A percentile compares a stretch with the other conserved stretches of the same genome.
phyloP scores from a whole-genome alignment of 805 yeast genomes.

The Wickerhamomyces chambardii region DNA sequence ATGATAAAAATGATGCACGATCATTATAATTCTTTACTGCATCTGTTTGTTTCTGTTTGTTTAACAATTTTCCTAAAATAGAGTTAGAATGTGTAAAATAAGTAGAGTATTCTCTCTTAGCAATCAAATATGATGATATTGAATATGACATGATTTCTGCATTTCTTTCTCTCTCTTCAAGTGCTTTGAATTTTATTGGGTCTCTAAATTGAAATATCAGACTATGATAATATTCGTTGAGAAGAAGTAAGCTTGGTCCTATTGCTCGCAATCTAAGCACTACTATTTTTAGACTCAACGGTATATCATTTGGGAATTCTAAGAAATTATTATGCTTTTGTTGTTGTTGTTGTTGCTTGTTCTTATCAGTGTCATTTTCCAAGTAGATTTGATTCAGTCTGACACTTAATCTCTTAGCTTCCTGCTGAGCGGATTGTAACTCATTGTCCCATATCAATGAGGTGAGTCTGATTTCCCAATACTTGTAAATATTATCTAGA shows the following conservation, averaged over 20 bases:
- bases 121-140: conserved; percentile 16
- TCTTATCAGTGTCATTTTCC: too few species aligned
- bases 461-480: conserved; percentile 17
- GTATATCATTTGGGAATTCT: conserved; percentile 10
- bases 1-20: conserved; percentile 7
- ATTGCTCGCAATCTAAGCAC: conserved; percentile 14
- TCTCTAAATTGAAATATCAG: conserved; percentile 5
- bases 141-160: conserved; percentile 10
- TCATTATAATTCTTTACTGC: background rate
- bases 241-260: conserved; percentile 10
- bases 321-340: background rate
- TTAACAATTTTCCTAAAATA: conserved; percentile 2
- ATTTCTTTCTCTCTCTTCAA: background rate
- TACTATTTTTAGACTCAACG: conserved; percentile 12
- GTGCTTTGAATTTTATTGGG: too few species aligned
- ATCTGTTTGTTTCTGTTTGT: background rate
- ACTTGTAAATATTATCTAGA: conserved; percentile 3
- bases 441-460: conserved; percentile 13
- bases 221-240: conserved; percentile 7
- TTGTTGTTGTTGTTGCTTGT: too few species aligned
- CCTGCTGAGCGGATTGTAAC: conserved; percentile 15
- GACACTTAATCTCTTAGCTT: conserved; percentile 12
- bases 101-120: conserved; percentile 18
- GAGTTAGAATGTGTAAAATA: conserved; percentile 15
- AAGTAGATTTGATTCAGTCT: background rate